phyloP scores from a whole-genome alignment of 148 eudicot species.

The Arctostaphylos glauca region DNA sequence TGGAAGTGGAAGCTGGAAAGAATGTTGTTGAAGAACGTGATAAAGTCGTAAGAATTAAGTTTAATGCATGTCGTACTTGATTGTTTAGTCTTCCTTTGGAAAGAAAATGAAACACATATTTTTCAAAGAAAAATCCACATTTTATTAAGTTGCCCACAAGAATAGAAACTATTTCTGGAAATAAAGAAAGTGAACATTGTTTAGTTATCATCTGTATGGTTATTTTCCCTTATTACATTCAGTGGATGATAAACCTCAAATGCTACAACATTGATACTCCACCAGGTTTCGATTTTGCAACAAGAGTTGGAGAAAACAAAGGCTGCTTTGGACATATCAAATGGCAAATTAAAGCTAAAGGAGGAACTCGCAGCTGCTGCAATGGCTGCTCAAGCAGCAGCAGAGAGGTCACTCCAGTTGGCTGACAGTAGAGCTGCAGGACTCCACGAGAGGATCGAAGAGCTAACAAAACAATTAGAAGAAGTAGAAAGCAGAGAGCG shows the following conservation, averaged over 20 bases:
- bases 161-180: neutral
- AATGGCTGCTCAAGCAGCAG: slow-evolving; percentile 67
- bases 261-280: neutral
- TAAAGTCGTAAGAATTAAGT: slow-evolving; percentile 43
- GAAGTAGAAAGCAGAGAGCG: slow-evolving; percentile 41
- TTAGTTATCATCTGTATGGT: neutral
- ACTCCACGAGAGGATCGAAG: slow-evolving; percentile 49
- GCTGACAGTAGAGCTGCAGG: slow-evolving; percentile 56
- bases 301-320: slow-evolving; percentile 67
- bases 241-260: neutral
- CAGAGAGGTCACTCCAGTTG: slow-evolving; percentile 61
- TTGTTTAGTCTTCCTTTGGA: neutral
- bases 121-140: neutral
- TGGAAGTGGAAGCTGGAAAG: slow-evolving; percentile 75
- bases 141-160: too few species aligned
- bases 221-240: neutral
- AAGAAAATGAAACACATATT: neutral
- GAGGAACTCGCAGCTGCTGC: slow-evolving; percentile 66
- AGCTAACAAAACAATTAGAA: slow-evolving; percentile 56
- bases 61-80: neutral
- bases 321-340: slow-evolving; percentile 46
- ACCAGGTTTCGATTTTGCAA: slow-evolving; percentile 45
- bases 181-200: neutral
- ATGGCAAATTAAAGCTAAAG: slow-evolving; percentile 56
- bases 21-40: slow-evolving; percentile 50